A percentile compares a stretch with the other conserved stretches of the same genome.
These are phyloP conservation scores for Hordeum vulgare DNA, from an alignment of 176 grass and related monocot genomes.

Conservation along the genomic window MorexV3_pseudomolecules_assembly NC_058519.1:126711185-126711684, in stretches of 20 bases:
- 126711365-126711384: neutral
- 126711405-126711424: constrained; percentile 11
- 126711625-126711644: constrained; percentile 1
- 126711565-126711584: neutral
- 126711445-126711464: constrained; percentile 23
- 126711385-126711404: neutral
- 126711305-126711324: neutral
- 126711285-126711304: neutral
- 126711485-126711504: too few species aligned
- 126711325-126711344: neutral
- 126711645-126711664: neutral
- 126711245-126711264: neutral
- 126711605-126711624: neutral
- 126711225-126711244: too few species aligned
- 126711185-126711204: neutral
- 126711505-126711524: neutral
- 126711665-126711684: neutral
- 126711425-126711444: neutral
- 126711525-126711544: neutral
- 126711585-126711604: constrained; percentile 19
- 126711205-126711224: neutral
- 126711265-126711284: neutral
- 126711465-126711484: constrained; percentile 41
- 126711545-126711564: neutral
- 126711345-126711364: neutral